Base-by-base conservation (phyloP, 192 early-diverging fungal genomes). In the Backusella tarrabulga region DNA sequence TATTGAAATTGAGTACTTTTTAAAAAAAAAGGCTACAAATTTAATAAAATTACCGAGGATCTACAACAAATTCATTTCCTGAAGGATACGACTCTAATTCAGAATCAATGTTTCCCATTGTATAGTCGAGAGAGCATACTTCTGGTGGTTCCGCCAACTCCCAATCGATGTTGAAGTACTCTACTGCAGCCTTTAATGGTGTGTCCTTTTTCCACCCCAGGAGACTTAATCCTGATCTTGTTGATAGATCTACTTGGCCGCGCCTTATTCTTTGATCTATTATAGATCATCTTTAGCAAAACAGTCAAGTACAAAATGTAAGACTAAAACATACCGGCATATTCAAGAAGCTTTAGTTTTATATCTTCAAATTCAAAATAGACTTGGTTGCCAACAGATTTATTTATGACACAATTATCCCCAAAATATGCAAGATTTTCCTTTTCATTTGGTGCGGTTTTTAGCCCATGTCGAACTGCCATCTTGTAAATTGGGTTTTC, bases 31-130 rank as follows among this genome's bases (percentile, higher is more conserved):
- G 4, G 8, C 9, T 15, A 75, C 19, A 1, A 23, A 73, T 34
- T 1, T 17, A 50, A 70, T 9, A n/a, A 36, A 44, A 35, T 73
- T 81, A 80, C 76, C 82, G 71, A 14, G 71, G 38, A 68, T 85
- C 83, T 5, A 83, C 52, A 2, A 83, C 83, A 77, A 85, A 82
- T 3, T 83, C 75, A 66, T 85, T 76, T 34, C 76, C 84, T 41
- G 34, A 26, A 29, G 72, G 76, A 36, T 74, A 77, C 0, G 41
- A 52, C 15, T 76, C 78, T 17, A 42, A 41, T n/a, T 76, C 67
- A 7, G 40, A 52, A 23, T 83, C 79, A 12, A 56, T 76, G 12
- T 75, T 80, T 44, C 76, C 76, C 7, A 74, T 69, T 11, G 79
- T 66, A 77, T 80, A 83, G 32, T 83, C 80, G 2, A 83, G 54